Evolutionary conservation across 2,329 filamentous ascomycete species (phyloP).

Genomic region (Periconia sp.): DNA sequence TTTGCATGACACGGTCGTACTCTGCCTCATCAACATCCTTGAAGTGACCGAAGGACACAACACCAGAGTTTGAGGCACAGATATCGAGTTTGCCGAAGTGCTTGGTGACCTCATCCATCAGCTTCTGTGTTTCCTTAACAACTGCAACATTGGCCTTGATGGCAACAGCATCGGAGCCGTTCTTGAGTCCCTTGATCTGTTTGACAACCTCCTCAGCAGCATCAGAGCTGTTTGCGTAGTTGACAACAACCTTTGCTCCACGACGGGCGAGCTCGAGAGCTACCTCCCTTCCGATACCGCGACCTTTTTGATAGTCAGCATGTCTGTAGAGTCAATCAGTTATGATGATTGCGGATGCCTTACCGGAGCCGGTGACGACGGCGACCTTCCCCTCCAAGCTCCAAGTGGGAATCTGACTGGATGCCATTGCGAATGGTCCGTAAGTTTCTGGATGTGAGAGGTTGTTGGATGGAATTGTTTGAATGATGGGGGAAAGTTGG

Average conservation of each 20-base stretch:
- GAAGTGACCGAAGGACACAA: conserved; percentile 56
- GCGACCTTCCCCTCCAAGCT: conserved; percentile 58
- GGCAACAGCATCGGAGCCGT: conserved; percentile 63
- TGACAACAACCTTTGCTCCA: conserved; percentile 67
- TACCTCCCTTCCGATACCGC: conserved; percentile 68
- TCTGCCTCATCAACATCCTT: conserved; percentile 58
- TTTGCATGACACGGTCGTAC: conserved; percentile 61
- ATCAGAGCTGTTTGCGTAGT: conserved; percentile 66
- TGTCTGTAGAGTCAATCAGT: background rate
- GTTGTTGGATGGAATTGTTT: conserved; percentile 8
- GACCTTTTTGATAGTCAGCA: conserved; percentile 46
- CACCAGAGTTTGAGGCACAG: conserved; percentile 69
- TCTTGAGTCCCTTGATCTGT: conserved; percentile 62
- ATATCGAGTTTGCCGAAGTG: conserved; percentile 70
- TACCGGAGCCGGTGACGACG: conserved; percentile 56
- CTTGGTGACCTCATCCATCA: conserved; percentile 65
- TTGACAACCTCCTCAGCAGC: conserved; percentile 67
- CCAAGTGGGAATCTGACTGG: conserved; percentile 47
- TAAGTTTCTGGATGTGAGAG: conserved; percentile 13
- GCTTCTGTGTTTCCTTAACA: conserved; percentile 61
- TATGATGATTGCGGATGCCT: conserved; percentile 11
- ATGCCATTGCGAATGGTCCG: conserved; percentile 39
- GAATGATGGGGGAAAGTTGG: conserved; percentile 12
- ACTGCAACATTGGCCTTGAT: conserved; percentile 70
- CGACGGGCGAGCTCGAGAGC: conserved; percentile 66